A percentile compares a stretch with the other conserved stretches of the same genome.
These are phyloP conservation scores for Podaxis mareebaensis DNA, from an alignment of 768 basidiomycete genomes.

Conservation along the genomic window DNA sequence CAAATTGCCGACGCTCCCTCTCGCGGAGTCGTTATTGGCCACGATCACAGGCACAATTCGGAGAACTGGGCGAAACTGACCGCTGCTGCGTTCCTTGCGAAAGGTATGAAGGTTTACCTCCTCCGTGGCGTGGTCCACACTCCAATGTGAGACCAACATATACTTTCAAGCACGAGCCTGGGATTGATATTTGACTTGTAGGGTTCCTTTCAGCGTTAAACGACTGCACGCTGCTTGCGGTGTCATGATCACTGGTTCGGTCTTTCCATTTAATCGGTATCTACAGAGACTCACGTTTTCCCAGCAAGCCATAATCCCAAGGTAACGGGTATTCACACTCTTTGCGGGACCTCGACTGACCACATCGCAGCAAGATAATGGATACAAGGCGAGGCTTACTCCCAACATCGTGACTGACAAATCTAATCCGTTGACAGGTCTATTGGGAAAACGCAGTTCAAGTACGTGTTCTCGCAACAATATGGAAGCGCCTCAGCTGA, in stretches of 20 bases:
- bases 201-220: conserved; percentile 80
- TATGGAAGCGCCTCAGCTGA: neutral
- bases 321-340: conserved; percentile 36
- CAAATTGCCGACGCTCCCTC: conserved; percentile 51
- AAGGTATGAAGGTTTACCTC: conserved; percentile 69
- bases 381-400: conserved; percentile 64
- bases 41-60: conserved; percentile 85
- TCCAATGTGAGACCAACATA: conserved; percentile 55
- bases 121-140: conserved; percentile 76
- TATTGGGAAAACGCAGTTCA: conserved; percentile 91
- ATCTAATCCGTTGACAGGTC: conserved; percentile 45
- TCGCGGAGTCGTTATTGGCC: conserved; percentile 79
- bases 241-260: conserved; percentile 84
- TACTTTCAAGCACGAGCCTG: neutral
- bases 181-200: conserved; percentile 25
- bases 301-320: conserved; percentile 88
- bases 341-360: neutral
- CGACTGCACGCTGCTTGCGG: conserved; percentile 72
- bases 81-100: conserved; percentile 65
- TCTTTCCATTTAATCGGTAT: conserved; percentile 1
- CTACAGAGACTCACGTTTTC: conserved; percentile 9
- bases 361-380: conserved; percentile 70
- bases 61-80: conserved; percentile 76
- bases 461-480: conserved; percentile 35
- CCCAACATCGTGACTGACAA: neutral